Conservation (phyloP, 192 early-diverging fungal genomes). For the Mortierella hygrophila region DNA sequence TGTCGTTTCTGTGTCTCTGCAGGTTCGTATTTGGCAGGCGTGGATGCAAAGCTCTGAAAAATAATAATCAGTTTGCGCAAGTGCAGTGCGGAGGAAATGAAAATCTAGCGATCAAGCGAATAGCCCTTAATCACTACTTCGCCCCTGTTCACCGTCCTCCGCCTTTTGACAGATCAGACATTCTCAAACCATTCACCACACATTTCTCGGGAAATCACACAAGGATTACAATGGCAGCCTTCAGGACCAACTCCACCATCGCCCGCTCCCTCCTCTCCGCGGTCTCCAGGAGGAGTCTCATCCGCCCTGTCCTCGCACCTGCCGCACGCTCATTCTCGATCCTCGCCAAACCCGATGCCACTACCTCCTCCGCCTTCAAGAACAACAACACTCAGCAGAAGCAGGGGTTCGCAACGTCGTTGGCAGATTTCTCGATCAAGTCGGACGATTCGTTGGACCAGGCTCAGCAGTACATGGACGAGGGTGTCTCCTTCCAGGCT, state of each 20-base stretch:
- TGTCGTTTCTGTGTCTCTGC: too few relatives aligned
- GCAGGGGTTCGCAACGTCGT: slow-evolving; percentile 33
- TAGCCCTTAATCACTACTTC: not conserved
- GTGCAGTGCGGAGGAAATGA: not conserved
- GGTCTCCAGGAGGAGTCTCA: not conserved
- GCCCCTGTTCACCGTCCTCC: not conserved
- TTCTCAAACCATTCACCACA: not conserved
- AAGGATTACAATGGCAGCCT: slow-evolving; percentile 20
- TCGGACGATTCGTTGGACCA: slow-evolving; percentile 20
- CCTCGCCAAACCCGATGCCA: slow-evolving; percentile 7
- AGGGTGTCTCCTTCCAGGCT: slow-evolving; percentile 40
- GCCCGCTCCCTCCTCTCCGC: slow-evolving; percentile 6
- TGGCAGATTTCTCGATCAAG: slow-evolving; percentile 38
- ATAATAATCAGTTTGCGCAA: too few relatives aligned
- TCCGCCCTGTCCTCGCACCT: not conserved
- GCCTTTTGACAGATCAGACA: not conserved
- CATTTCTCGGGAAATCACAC: not conserved
- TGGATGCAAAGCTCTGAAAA: too few relatives aligned
- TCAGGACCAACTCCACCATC: slow-evolving; percentile 27
- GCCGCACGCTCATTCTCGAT: slow-evolving; percentile 21
- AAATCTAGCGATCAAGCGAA: not conserved
- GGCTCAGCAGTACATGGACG: slow-evolving; percentile 51
- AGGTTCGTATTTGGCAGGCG: too few relatives aligned
- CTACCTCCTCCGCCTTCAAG: not conserved
- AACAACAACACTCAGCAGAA: slow-evolving; percentile 6